Evolutionary conservation across 441 rosid species (phyloP).

Genomic region (Flueggea neowawraea): DNA sequence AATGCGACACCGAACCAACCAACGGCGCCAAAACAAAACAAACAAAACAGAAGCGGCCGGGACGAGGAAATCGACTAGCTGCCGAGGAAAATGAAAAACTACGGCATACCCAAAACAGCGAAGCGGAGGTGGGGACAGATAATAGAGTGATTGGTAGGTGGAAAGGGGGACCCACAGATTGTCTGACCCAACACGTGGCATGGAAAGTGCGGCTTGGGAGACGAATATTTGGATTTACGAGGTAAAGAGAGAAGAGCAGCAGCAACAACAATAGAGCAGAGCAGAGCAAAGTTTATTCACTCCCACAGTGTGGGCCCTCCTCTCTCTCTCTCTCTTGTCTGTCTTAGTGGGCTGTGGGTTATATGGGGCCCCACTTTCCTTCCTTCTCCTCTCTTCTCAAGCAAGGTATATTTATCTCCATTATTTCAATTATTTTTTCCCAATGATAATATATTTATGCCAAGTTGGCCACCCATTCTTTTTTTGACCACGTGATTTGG

Average conservation of each 20-base stretch:
- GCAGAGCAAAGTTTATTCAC: background rate
- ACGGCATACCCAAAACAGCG: background rate
- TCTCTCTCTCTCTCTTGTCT: no score
- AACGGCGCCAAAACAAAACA: no score
- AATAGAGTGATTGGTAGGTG: conserved; percentile 29
- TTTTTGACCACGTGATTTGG: no score
- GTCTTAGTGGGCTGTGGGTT: no score
- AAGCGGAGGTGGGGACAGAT: background rate
- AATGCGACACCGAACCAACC: no score
- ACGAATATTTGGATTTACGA: conserved; percentile 43
- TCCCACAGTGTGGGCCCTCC: no score
- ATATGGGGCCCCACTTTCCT: background rate
- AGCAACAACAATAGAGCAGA: conserved; percentile 1
- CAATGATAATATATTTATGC: background rate
- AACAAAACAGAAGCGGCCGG: no score
- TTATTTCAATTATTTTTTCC: background rate
- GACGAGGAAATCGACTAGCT: no score
- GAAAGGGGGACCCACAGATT: conserved; percentile 19
- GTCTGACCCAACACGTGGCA: conserved; percentile 34
- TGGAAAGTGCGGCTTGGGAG: conserved; percentile 28
- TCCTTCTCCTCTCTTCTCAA: conserved; percentile 25
- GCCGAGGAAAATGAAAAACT: background rate
- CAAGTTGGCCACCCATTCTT: no score
- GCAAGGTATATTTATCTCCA: conserved; percentile 28
- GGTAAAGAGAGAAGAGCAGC: conserved; percentile 17